A percentile compares a stretch with the other conserved stretches of the same genome.
Conservation (phyloP, 2,329 filamentous ascomycete genomes). For the Amesomyces nigricolor region DNA sequence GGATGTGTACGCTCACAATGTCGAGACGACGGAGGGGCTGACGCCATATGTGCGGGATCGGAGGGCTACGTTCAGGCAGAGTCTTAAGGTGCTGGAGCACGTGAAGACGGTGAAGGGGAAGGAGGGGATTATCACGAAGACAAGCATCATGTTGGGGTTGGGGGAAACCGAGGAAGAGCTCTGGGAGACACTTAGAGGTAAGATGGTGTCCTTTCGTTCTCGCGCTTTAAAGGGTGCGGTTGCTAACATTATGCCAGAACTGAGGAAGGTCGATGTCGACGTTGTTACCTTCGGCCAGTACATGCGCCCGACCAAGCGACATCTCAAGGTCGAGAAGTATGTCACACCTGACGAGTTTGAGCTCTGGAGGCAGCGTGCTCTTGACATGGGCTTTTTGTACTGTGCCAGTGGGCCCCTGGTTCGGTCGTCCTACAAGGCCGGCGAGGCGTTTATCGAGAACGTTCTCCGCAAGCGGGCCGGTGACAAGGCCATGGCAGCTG, state of each 20-base stretch:
- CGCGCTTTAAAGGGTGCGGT: not conserved
- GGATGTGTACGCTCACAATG: slow-evolving; percentile 95
- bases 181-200: slow-evolving; percentile 67
- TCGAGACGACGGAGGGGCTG: slow-evolving; percentile 88
- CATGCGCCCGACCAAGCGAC: slow-evolving; percentile 96
- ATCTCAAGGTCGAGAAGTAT: slow-evolving; percentile 96
- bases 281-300: slow-evolving; percentile 99
- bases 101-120: slow-evolving; percentile 68
- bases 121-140: slow-evolving; percentile 89
- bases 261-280: slow-evolving; percentile 76
- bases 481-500: slow-evolving; percentile 31
- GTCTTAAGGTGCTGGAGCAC: slow-evolving; percentile 68
- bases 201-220: no score
- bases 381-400: slow-evolving; percentile 96
- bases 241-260: slow-evolving; percentile 44
- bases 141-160: slow-evolving; percentile 91
- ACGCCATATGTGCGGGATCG: slow-evolving; percentile 88
- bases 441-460: slow-evolving; percentile 98
- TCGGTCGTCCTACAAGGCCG: slow-evolving; percentile 93
- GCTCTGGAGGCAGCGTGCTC: slow-evolving; percentile 78
- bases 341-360: slow-evolving; percentile 89
- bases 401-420: slow-evolving; percentile 91
- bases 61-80: slow-evolving; percentile 83
- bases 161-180: slow-evolving; percentile 88
- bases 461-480: slow-evolving; percentile 76